Evolutionary conservation across 306 rosid species (phyloP).

Genomic region (Hippophae gyantsensis): DNA sequence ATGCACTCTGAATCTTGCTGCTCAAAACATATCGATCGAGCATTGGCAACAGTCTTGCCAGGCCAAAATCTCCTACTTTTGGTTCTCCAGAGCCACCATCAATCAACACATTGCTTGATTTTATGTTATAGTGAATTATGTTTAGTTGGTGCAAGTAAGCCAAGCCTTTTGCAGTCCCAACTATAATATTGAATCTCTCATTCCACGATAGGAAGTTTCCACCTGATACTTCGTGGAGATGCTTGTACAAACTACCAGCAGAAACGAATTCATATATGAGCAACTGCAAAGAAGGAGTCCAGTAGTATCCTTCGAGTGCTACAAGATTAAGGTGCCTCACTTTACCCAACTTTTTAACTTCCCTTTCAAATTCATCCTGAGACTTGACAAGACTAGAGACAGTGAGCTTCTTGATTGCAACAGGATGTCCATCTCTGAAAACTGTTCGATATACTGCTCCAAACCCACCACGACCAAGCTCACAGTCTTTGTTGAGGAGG

Average conservation of each 20-base stretch:
- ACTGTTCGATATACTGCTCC: constrained; percentile 86
- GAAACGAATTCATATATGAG: constrained; percentile 77
- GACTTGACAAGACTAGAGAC: constrained; percentile 98
- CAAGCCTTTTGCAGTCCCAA: constrained; percentile 86
- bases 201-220: constrained; percentile 86
- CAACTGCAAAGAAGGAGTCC: constrained; percentile 96
- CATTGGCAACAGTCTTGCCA: constrained; percentile 89
- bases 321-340: constrained; percentile 80
- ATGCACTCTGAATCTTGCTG: constrained; percentile 98
- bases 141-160: constrained; percentile 74
- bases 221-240: constrained; percentile 82
- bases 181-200: constrained; percentile 77
- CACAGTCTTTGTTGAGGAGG: constrained; percentile 92
- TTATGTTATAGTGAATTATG: constrained; percentile 90
- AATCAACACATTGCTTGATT: constrained; percentile 82
- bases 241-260: constrained; percentile 83
- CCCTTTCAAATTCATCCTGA: constrained; percentile 89
- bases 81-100: constrained; percentile 72
- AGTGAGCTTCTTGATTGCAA: constrained; percentile 97
- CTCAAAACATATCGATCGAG: constrained; percentile 89
- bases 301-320: constrained; percentile 91
- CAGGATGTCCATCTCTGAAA: constrained; percentile 81
- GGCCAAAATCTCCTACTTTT: constrained; percentile 85
- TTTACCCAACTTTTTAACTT: constrained; percentile 88
- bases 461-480: constrained; percentile 98